These are phyloP conservation scores for Stereum hirsutum DNA, from an alignment of 1,284 basidiomycete species.

Conservation along the genomic window DNA sequence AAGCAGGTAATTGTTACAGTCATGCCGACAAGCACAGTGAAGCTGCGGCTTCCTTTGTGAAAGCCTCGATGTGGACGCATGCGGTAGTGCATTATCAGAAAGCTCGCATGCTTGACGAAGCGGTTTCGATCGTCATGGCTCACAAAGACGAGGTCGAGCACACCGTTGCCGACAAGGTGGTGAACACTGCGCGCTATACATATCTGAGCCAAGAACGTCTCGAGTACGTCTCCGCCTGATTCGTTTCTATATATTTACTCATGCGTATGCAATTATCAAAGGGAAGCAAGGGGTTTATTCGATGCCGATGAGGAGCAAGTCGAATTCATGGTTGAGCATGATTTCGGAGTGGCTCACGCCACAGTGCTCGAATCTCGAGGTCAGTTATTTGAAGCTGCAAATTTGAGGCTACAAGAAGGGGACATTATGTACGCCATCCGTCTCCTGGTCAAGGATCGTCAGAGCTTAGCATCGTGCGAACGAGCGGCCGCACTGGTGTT, in stretches of 20 bases:
- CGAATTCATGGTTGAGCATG: conserved; percentile 48
- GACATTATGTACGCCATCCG: conserved; percentile 36
- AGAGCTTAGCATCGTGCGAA: not conserved
- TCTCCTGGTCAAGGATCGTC: conserved; percentile 30
- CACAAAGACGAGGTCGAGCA: conserved; percentile 23
- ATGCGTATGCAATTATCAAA: no score
- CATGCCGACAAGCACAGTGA: conserved; percentile 21
- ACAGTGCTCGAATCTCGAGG: conserved; percentile 36
- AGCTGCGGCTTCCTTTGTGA: conserved; percentile 38
- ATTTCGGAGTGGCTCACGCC: conserved; percentile 41
- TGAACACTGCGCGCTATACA: conserved; percentile 37
- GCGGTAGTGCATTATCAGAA: conserved; percentile 40
- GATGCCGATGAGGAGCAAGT: conserved; percentile 39
- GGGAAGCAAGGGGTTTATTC: conserved; percentile 43
- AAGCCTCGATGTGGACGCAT: conserved; percentile 32
- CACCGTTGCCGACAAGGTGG: conserved; percentile 29
- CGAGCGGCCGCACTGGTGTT: not conserved
- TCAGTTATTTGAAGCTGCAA: conserved; percentile 41
- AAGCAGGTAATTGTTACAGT: not conserved
- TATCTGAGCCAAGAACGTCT: conserved; percentile 37
- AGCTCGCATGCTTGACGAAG: conserved; percentile 41
- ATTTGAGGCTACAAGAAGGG: conserved; percentile 43
- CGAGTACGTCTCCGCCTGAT: conserved; percentile 25
- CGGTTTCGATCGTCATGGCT: conserved; percentile 33
- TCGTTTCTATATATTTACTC: not conserved